These are phyloP conservation scores for Leonotis leonurus DNA, from an alignment of 257 asterid genomes.

Conservation along the genomic window DNA sequence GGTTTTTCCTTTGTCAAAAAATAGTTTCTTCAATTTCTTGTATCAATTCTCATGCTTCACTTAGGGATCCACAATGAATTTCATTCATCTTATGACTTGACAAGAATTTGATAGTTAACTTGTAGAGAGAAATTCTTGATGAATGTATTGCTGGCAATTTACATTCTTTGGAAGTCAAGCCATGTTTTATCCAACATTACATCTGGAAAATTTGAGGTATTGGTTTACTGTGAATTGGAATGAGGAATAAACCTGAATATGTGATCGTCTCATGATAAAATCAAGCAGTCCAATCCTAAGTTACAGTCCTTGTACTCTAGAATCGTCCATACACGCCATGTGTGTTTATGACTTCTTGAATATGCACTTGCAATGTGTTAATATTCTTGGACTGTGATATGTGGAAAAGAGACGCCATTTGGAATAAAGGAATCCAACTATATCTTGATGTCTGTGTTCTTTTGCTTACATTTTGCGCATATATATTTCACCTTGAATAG, in stretches of 20 bases:
- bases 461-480: slow-evolving; percentile 18
- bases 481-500: slow-evolving; percentile 8
- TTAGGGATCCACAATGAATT: slow-evolving; percentile 2
- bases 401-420: not conserved
- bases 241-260: not conserved
- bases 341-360: not conserved
- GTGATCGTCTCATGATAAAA: not conserved
- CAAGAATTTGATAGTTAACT: not conserved
- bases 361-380: not conserved
- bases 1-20: not conserved
- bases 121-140: not conserved
- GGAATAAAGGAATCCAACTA: not conserved
- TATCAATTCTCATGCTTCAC: not conserved
- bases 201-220: slow-evolving; percentile 1
- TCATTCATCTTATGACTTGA: not conserved
- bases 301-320: not conserved
- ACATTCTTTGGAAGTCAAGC: slow-evolving; percentile 7
- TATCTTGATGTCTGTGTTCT: not conserved
- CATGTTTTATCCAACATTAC: not conserved
- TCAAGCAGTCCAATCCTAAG: not conserved
- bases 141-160: slow-evolving; percentile 4
- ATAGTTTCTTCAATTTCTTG: slow-evolving; percentile 13
- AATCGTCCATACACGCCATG: not conserved
- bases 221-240: not conserved
- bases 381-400: not conserved